Evolutionary conservation across 164 flowering plant genomes (phyloP).

Genomic region (Vitis rotundifolia): DNA sequence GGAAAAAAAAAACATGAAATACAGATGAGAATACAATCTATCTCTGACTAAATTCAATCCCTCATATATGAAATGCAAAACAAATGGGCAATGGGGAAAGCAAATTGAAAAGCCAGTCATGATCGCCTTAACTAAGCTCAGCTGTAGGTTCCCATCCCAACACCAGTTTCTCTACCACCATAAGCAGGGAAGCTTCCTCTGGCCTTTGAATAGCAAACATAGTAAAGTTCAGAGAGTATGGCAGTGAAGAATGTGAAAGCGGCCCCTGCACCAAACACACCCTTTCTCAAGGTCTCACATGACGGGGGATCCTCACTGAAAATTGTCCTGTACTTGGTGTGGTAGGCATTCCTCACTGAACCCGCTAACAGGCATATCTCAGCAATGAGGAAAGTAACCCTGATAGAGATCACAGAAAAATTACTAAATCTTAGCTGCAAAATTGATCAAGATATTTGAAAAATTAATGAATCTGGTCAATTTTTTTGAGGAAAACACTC

Average conservation of each 20-base stretch:
- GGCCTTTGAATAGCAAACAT: conserved; percentile 57
- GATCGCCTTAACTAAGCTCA: conserved; percentile 14
- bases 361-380: conserved; percentile 85
- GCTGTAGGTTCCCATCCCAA: conserved; percentile 59
- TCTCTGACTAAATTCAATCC: background rate
- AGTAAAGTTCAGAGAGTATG: conserved; percentile 63
- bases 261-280: conserved; percentile 84
- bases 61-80: conserved; percentile 4
- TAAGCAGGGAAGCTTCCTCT: conserved; percentile 36
- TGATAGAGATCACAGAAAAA: conserved; percentile 12
- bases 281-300: conserved; percentile 71
- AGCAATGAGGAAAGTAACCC: conserved; percentile 79
- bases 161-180: conserved; percentile 41
- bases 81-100: conserved; percentile 2
- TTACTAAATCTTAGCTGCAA: background rate
- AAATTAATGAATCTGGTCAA: too few relatives aligned
- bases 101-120: background rate
- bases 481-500: background rate
- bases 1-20: background rate
- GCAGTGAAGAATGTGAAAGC: conserved; percentile 68
- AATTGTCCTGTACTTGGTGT: conserved; percentile 61
- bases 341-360: conserved; percentile 82
- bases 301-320: conserved; percentile 37
- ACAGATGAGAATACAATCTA: background rate
- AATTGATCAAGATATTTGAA: too few relatives aligned